These are phyloP conservation scores for Fraxinus floribunda DNA, from an alignment of 305 asterid species.

Conservation along the genomic window DNA sequence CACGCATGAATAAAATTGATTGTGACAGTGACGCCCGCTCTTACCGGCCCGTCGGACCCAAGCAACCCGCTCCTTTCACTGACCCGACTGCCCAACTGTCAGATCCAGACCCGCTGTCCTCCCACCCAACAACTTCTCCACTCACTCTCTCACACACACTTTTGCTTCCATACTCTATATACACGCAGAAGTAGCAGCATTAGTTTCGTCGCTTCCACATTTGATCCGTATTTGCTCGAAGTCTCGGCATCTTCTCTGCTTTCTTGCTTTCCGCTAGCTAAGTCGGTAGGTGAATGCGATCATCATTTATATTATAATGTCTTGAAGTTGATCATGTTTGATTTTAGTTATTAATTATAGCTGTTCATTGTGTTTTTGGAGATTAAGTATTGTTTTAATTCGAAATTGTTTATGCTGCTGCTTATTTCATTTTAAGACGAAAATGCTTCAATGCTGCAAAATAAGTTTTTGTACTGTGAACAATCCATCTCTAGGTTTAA, in stretches of 20 bases:
- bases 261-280: neutral
- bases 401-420: neutral
- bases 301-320: neutral
- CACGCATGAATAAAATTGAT: conserved; percentile 23
- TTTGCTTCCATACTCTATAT: neutral
- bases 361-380: neutral
- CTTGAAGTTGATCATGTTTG: neutral
- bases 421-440: neutral
- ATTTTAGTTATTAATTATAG: neutral
- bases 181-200: neutral
- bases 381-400: neutral
- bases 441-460: neutral
- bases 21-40: conserved; percentile 37
- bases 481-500: neutral
- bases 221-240: neutral
- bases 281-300: conserved; percentile 12
- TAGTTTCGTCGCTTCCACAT: neutral
- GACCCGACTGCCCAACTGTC: conserved; percentile 27
- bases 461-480: neutral
- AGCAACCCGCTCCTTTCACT: conserved; percentile 33
- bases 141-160: conserved; percentile 7
- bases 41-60: conserved; percentile 36
- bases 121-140: neutral
- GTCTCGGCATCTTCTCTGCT: neutral
- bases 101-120: conserved; percentile 19